phyloP scores from a whole-genome alignment of 257 asterid species.

The Cruciata laevipes region DNA sequence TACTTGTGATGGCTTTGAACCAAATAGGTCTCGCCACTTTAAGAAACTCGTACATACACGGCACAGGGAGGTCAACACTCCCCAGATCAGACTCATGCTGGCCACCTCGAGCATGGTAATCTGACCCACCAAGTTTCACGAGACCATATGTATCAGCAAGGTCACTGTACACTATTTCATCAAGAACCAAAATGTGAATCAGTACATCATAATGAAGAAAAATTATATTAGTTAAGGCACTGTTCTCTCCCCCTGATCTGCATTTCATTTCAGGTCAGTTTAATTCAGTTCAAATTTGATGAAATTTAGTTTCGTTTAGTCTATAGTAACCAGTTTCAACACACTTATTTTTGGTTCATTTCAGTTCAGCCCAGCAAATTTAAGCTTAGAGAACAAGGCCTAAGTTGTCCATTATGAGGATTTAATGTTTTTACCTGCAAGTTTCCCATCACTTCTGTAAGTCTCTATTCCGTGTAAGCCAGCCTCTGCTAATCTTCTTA shows the following conservation, averaged over 20 bases:
- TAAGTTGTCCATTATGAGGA: not conserved
- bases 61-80: constrained; percentile 57
- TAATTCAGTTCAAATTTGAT: too few species aligned
- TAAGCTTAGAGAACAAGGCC: not conserved
- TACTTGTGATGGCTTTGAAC: constrained; percentile 54
- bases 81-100: constrained; percentile 87
- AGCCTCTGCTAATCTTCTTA: constrained; percentile 69
- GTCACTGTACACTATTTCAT: constrained; percentile 63
- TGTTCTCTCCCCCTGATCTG: too few species aligned
- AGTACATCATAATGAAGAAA: not conserved
- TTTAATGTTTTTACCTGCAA: constrained; percentile 47
- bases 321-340: too few species aligned
- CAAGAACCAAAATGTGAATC: constrained; percentile 4
- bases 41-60: constrained; percentile 65
- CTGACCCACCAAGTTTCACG: constrained; percentile 93
- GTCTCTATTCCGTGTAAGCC: constrained; percentile 88
- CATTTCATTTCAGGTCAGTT: too few species aligned
- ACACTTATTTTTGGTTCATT: too few species aligned
- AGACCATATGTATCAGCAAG: constrained; percentile 71
- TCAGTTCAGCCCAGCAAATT: not conserved
- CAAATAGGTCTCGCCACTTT: constrained; percentile 85
- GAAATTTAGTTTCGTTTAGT: too few species aligned
- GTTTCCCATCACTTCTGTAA: constrained; percentile 88
- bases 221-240: not conserved
- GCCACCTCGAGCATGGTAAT: constrained; percentile 85